Base-by-base conservation (phyloP, 768 basidiomycete species). In the Zangia roseola region DNA sequence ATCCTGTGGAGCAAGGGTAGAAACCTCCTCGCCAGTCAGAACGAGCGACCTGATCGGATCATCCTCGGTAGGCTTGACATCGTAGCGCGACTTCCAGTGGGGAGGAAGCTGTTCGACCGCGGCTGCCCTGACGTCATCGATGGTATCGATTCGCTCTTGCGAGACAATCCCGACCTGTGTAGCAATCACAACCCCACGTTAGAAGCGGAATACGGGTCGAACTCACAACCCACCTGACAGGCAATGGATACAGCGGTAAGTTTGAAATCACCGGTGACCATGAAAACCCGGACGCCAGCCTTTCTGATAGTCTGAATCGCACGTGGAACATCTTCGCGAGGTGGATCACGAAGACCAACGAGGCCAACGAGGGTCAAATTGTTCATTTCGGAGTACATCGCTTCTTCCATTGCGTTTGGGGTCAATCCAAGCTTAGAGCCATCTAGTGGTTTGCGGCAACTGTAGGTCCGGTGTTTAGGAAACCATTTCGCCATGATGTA, bases 201-300 rank as follows among this genome's bases (percentile, higher is more conserved):
- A 50, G 8, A 12, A 25, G 16, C 35, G 1, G n/a, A 25, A 20
- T 13, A 31, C 23, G 34, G 4, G 10, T 24, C n/a, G 2, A 31
- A 30, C 25, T 35, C 3, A 17, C 65, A 56, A 43, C 56, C 58
- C 47, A 79, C 78, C 56, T 74, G 70, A 21, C 70, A 64, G 1
- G 74, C 76, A 40, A 82, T 81, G 16, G 79, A 74, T 0, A 73
- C 71, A 3, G 80, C 80, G 2, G 80, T 82, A 33, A 78, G 66
- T 28, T 74, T 66, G 62, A 79, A 78, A 57, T 81, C 80, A 26
- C 80, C 80, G 1, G 80, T 82, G 14, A 82, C 71, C 79, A 82
- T 81, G 55, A 78, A 75, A 26, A 81, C 73, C 14, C 74, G 72
- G 46, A 80, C 73, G 13, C 81, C 80, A 17, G 81, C 81, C 35